Evolutionary conservation across 192 early-diverging fungal genomes (phyloP).

Genomic region (Linnemannia exigua): DNA sequence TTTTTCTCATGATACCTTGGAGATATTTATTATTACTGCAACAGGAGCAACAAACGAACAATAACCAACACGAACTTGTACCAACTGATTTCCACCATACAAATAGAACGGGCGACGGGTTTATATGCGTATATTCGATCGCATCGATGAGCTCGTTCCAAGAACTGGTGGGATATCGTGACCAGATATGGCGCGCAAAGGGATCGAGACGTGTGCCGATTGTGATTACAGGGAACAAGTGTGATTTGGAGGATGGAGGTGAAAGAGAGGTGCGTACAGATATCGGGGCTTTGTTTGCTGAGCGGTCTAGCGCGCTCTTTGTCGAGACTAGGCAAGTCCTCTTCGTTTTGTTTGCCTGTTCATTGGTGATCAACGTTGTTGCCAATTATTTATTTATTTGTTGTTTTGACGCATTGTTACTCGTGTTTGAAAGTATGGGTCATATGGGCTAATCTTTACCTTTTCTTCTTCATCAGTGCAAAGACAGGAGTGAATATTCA

Average conservation of each 20-base stretch:
- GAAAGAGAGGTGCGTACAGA: constrained; percentile 71
- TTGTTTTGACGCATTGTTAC: no score
- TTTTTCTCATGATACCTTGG: not conserved
- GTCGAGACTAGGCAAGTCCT: constrained; percentile 67
- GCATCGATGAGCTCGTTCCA: constrained; percentile 80
- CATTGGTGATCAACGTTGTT: not conserved
- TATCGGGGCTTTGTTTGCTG: constrained; percentile 70
- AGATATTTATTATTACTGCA: not conserved
- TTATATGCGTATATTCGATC: constrained; percentile 88
- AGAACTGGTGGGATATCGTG: constrained; percentile 79
- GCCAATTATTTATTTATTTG: no score
- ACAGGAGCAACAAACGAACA: not conserved
- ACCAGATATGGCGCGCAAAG: constrained; percentile 87
- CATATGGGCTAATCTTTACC: not conserved
- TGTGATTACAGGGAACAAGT: constrained; percentile 91
- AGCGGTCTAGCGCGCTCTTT: constrained; percentile 69
- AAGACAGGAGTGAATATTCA: constrained; percentile 43
- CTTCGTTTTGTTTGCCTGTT: not conserved
- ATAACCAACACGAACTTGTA: not conserved
- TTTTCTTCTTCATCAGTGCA: constrained; percentile 18
- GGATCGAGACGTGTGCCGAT: constrained; percentile 83
- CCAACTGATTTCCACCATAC: not conserved
- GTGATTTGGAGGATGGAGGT: constrained; percentile 72
- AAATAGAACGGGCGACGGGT: constrained; percentile 85
- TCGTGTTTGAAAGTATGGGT: no score